Evolutionary conservation across 2,329 filamentous ascomycete genomes (phyloP).

Genomic region (Colletotrichum horii): DNA sequence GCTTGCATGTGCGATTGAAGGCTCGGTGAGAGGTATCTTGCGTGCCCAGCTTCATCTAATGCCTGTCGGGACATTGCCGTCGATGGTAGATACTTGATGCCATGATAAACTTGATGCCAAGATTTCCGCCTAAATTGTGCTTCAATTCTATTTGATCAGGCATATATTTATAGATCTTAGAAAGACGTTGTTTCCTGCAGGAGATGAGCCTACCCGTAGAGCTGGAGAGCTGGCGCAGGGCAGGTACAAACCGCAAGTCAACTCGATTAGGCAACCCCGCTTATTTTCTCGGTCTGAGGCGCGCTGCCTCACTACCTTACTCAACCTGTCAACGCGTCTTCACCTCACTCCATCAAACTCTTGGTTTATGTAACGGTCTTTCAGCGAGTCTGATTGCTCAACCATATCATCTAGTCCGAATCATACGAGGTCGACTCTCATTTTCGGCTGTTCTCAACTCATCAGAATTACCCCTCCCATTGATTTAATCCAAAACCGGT

Average conservation of each 20-base stretch:
- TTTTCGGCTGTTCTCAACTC: neutral
- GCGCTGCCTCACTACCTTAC: too few species aligned
- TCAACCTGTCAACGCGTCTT: slow-evolving; percentile 3
- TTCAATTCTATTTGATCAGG: neutral
- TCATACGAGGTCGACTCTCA: neutral
- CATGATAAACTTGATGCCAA: neutral
- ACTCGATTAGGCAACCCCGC: neutral
- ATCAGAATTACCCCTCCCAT: neutral
- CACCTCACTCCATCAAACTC: neutral
- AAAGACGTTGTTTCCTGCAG: neutral
- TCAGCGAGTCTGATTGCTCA: neutral
- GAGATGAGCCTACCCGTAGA: neutral
- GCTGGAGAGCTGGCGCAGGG: neutral
- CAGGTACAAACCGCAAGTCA: neutral
- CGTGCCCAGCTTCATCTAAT: neutral
- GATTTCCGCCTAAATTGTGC: neutral
- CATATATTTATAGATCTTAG: neutral
- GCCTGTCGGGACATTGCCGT: neutral
- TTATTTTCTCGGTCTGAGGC: neutral
- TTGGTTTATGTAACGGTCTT: neutral
- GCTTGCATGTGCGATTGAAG: neutral
- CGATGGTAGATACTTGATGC: neutral
- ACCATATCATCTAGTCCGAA: neutral
- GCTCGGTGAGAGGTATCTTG: neutral
- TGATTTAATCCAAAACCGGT: neutral